phyloP scores from a whole-genome alignment of 2,329 filamentous ascomycete genomes.

The Trichoderma gracile region DNA sequence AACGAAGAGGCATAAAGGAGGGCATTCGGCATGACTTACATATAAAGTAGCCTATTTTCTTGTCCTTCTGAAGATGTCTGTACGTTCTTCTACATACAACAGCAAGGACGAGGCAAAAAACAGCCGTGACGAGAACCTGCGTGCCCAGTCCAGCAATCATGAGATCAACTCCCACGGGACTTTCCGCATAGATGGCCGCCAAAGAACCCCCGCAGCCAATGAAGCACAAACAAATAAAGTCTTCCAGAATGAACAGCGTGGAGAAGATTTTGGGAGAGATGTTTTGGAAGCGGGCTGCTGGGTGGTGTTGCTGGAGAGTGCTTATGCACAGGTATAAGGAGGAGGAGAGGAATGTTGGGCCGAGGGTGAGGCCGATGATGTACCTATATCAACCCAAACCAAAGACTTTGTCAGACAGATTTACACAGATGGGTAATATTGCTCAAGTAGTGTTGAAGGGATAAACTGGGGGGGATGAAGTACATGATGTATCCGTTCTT shows the following conservation, averaged over 20 bases:
- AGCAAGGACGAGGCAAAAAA: neutral
- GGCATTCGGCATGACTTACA: neutral
- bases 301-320: slow-evolving; percentile 5
- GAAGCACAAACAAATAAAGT: slow-evolving; percentile 7
- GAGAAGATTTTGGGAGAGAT: neutral
- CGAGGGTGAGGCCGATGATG: slow-evolving; percentile 19
- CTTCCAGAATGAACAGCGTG: neutral
- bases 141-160: slow-evolving; percentile 13
- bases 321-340: slow-evolving; percentile 6
- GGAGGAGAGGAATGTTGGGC: slow-evolving; percentile 14
- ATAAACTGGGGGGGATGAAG: neutral
- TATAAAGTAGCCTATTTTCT: neutral
- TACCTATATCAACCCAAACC: neutral
- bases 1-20: neutral
- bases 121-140: neutral
- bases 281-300: neutral
- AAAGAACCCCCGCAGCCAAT: slow-evolving; percentile 12
- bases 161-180: slow-evolving; percentile 6
- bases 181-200: neutral
- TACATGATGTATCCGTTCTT: slow-evolving; percentile 22
- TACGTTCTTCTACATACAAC: neutral
- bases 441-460: no score
- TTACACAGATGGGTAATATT: no score
- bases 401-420: neutral
- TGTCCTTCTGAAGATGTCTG: neutral